phyloP scores from a whole-genome alignment of 257 asterid genomes.

The Voacanga thouarsii region DNA sequence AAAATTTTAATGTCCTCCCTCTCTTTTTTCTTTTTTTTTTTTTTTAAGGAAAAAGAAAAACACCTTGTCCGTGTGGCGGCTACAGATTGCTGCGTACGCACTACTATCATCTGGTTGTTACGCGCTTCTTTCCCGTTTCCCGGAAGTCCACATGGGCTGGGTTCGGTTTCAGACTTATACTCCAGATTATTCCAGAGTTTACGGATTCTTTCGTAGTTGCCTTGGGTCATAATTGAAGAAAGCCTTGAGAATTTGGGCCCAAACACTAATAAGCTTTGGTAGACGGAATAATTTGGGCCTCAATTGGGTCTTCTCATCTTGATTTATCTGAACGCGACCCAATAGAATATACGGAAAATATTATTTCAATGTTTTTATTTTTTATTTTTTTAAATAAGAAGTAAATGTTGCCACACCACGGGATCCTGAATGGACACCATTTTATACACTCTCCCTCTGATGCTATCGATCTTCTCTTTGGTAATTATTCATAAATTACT shows the following conservation, averaged over 20 bases:
- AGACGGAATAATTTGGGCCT: no score
- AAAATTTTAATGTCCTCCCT: background rate
- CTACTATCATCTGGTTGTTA: slow-evolving; percentile 1
- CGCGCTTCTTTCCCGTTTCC: background rate
- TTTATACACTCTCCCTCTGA: no score
- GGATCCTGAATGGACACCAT: no score
- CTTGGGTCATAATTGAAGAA: background rate
- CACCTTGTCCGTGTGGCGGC: background rate
- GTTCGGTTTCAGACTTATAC: background rate
- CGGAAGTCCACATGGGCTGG: background rate
- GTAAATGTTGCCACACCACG: no score
- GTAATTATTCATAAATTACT: no score
- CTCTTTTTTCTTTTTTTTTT: background rate
- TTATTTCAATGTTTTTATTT: no score
- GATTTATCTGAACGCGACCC: no score
- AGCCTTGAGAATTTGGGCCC: background rate
- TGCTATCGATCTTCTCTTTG: no score
- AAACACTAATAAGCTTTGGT: no score
- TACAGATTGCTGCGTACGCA: background rate
- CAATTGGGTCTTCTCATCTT: no score
- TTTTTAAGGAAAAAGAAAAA: background rate
- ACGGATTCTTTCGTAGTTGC: background rate
- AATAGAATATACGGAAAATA: no score
- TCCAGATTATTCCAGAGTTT: background rate
- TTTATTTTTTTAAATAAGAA: no score